A percentile compares a stretch with the other conserved stretches of the same genome.
Evolutionary conservation across 1,284 basidiomycete genomes (phyloP).

Genomic region (Vanrija humicola): DNA sequence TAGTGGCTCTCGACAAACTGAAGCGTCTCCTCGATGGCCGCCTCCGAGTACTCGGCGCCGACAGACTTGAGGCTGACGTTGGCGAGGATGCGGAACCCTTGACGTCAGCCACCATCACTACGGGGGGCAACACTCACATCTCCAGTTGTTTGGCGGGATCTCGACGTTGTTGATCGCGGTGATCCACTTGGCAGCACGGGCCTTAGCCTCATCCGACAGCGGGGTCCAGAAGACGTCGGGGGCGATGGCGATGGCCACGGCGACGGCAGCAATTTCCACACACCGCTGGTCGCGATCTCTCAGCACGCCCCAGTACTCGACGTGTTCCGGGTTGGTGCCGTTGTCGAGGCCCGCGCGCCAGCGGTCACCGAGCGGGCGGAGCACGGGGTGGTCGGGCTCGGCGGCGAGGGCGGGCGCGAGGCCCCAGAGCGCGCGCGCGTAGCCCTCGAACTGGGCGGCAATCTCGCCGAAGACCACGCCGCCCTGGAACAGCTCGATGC

Average conservation of each 20-base stretch:
- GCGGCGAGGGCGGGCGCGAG: conserved; percentile 16
- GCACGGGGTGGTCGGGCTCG: conserved; percentile 14
- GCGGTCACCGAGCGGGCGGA: conserved; percentile 10
- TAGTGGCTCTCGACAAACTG: conserved; percentile 25
- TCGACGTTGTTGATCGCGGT: conserved; percentile 16
- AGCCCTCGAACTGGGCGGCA: conserved; percentile 27
- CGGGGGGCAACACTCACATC: conserved; percentile 17
- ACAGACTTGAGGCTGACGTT: conserved; percentile 28
- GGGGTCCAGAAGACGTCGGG: conserved; percentile 30
- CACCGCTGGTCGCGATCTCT: conserved; percentile 24
- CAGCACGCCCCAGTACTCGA: conserved; percentile 30
- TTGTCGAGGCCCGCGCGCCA: conserved; percentile 20
- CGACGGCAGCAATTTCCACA: conserved; percentile 32
- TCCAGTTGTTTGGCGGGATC: conserved; percentile 31
- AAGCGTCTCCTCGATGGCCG: conserved; percentile 23
- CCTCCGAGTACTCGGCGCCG: conserved; percentile 26
- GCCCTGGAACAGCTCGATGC: conserved; percentile 18
- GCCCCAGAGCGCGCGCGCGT: conserved; percentile 21
- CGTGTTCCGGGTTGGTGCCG: conserved; percentile 15
- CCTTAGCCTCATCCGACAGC: conserved; percentile 17
- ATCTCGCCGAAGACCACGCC: conserved; percentile 21
- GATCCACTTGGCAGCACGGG: conserved; percentile 20
- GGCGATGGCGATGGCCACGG: conserved; percentile 21
- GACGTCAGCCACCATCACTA: background rate
- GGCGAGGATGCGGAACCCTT: conserved; percentile 31